phyloP scores from a whole-genome alignment of 2,329 filamentous ascomycete species.

The Diaporthe australafricana region DNA sequence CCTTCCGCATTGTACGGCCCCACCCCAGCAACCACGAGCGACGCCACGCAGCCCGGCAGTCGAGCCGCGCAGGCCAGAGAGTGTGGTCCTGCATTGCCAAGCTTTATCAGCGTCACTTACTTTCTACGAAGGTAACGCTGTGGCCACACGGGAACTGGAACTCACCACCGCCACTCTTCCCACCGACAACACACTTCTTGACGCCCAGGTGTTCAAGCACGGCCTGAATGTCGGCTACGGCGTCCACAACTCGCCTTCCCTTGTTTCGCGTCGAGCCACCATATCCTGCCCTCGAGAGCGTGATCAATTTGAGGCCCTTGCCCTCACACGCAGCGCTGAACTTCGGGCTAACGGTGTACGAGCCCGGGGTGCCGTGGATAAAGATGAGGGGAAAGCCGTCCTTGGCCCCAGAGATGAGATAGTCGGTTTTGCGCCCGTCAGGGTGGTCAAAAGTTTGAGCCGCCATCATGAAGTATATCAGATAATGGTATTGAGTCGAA shows the following conservation, averaged over 20 bases:
- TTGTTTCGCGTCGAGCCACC: slow-evolving; percentile 28
- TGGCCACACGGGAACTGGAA: neutral
- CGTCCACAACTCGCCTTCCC: slow-evolving; percentile 27
- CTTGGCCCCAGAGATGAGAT: slow-evolving; percentile 29
- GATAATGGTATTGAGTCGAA: neutral
- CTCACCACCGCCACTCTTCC: slow-evolving; percentile 35
- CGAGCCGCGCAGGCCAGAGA: slow-evolving; percentile 33
- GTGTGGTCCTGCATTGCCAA: slow-evolving; percentile 10
- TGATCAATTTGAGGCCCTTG: slow-evolving; percentile 33
- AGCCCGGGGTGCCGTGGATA: slow-evolving; percentile 34
- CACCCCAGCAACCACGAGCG: slow-evolving; percentile 18
- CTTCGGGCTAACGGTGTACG: slow-evolving; percentile 17
- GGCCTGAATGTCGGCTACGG: slow-evolving; percentile 31
- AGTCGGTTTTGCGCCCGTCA: slow-evolving; percentile 35
- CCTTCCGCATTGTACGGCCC: slow-evolving; percentile 23
- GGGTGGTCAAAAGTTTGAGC: slow-evolving; percentile 22
- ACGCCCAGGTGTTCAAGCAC: slow-evolving; percentile 32
- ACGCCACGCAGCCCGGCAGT: slow-evolving; percentile 30
- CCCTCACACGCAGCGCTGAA: slow-evolving; percentile 17
- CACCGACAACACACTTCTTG: slow-evolving; percentile 32
- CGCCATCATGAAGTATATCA: slow-evolving; percentile 1
- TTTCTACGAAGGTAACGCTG: neutral
- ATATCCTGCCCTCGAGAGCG: slow-evolving; percentile 32
- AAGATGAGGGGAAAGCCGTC: slow-evolving; percentile 29
- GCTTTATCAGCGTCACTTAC: neutral